Evolutionary conservation across 352 stramenopile species (phyloP).

Genomic region (Phytophthora citricola): DNA sequence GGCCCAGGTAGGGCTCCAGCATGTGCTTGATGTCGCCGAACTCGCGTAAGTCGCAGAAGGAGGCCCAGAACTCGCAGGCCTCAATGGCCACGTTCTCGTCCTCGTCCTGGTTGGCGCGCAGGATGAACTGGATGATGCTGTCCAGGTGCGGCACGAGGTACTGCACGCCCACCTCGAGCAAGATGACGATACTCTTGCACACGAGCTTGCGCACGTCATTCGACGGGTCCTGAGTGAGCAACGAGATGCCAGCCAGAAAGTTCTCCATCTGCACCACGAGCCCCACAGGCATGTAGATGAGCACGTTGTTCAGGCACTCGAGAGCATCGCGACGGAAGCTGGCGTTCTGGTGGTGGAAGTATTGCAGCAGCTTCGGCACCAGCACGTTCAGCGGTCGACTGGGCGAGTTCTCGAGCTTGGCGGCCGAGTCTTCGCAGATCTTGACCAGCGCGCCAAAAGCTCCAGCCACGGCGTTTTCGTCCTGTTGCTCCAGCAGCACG

Average conservation of each 20-base stretch:
- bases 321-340: slow-evolving; percentile 86
- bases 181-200: slow-evolving; percentile 92
- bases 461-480: slow-evolving; percentile 79
- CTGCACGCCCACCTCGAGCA: slow-evolving; percentile 90
- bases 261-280: slow-evolving; percentile 92
- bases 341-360: slow-evolving; percentile 85
- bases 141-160: slow-evolving; percentile 90
- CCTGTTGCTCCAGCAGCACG: slow-evolving; percentile 59
- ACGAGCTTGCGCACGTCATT: slow-evolving; percentile 87
- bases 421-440: slow-evolving; percentile 91
- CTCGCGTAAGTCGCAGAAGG: slow-evolving; percentile 89
- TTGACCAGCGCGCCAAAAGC: slow-evolving; percentile 89
- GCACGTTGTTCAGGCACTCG: slow-evolving; percentile 91
- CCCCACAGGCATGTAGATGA: slow-evolving; percentile 89
- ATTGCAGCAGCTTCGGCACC: slow-evolving; percentile 89
- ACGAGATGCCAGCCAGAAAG: slow-evolving; percentile 90
- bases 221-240: slow-evolving; percentile 85
- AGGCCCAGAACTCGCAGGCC: slow-evolving; percentile 92
- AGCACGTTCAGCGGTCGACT: slow-evolving; percentile 88
- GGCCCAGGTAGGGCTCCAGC: slow-evolving; percentile 83
- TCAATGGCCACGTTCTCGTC: slow-evolving; percentile 90
- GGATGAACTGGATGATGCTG: slow-evolving; percentile 93
- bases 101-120: slow-evolving; percentile 85
- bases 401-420: slow-evolving; percentile 90
- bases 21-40: slow-evolving; percentile 93